These are phyloP conservation scores for Sclerospora graminicola DNA, from an alignment of 352 stramenopile genomes.

Conservation along the genomic window DNA sequence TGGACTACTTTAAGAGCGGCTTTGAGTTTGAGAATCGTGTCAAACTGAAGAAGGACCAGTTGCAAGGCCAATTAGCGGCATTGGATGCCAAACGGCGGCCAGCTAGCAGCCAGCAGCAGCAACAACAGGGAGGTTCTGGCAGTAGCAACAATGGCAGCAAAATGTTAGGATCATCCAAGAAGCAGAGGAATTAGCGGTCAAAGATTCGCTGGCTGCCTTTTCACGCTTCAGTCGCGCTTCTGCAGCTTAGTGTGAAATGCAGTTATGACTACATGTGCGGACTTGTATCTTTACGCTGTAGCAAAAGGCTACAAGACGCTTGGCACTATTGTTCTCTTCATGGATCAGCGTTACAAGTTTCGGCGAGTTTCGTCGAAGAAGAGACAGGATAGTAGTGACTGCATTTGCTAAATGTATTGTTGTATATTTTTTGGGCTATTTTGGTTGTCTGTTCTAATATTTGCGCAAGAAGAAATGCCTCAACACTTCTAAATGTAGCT, in stretches of 20 bases:
- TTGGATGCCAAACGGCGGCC: constrained; percentile 69
- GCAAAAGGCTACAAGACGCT: constrained; percentile 4
- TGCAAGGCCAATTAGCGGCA: constrained; percentile 73
- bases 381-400: too few relatives aligned
- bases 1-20: constrained; percentile 88
- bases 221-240: constrained; percentile 2
- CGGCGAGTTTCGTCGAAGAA: too few relatives aligned
- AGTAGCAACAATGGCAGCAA: constrained; percentile 31
- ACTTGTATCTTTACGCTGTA: constrained; percentile 13
- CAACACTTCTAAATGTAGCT: constrained; percentile 56
- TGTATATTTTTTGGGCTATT: too few relatives aligned
- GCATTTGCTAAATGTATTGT: too few relatives aligned
- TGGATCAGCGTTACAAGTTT: too few relatives aligned
- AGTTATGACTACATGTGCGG: constrained; percentile 5
- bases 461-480: constrained; percentile 74
- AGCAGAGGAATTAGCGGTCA: constrained; percentile 38
- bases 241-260: constrained; percentile 3
- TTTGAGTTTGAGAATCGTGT: constrained; percentile 88
- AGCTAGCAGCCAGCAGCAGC: constrained; percentile 26
- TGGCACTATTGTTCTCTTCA: too few relatives aligned
- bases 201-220: constrained; percentile 6
- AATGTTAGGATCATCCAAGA: constrained; percentile 46
- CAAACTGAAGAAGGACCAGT: constrained; percentile 84
- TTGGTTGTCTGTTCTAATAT: constrained; percentile 62
- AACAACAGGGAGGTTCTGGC: constrained; percentile 18